Conservation (phyloP, 148 eudicot genomes). For the Silene conica region DNA sequence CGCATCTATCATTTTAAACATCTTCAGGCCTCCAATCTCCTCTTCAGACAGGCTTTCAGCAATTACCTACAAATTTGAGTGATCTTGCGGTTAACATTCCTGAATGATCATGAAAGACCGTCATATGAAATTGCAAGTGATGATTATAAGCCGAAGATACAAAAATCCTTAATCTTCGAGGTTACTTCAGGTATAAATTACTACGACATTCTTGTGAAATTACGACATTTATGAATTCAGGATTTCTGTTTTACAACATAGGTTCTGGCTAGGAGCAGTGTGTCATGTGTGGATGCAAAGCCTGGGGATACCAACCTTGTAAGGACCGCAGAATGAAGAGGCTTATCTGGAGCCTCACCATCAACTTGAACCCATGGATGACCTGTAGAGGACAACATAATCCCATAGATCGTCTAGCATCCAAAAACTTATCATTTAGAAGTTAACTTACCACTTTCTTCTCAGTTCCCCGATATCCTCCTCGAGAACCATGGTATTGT, state of each 20-base stretch:
- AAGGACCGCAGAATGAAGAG: slow-evolving; percentile 37
- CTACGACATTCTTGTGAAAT: neutral
- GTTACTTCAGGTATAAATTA: neutral
- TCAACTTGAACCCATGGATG: slow-evolving; percentile 39
- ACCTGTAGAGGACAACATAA: too few relatives aligned
- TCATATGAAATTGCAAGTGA: neutral
- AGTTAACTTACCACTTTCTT: too few relatives aligned
- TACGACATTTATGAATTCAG: neutral
- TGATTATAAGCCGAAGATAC: neutral
- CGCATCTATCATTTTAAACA: too few relatives aligned
- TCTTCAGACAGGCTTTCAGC: slow-evolving; percentile 78
- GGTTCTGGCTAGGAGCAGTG: too few relatives aligned
- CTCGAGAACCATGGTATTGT: too few relatives aligned
- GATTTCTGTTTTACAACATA: neutral
- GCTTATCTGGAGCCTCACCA: slow-evolving; percentile 38
- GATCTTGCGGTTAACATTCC: neutral
- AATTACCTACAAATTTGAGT: slow-evolving; percentile 45
- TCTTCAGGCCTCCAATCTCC: slow-evolving; percentile 77
- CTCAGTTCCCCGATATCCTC: too few relatives aligned
- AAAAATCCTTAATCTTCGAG: neutral
- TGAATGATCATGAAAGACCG: too few relatives aligned
- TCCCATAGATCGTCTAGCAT: too few relatives aligned
- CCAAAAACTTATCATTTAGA: too few relatives aligned
- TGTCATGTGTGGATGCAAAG: too few relatives aligned
- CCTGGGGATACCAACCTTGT: too few relatives aligned